A percentile compares a stretch with the other conserved stretches of the same genome.
phyloP scores from a whole-genome alignment of 352 stramenopile species.

The Phytophthora multivora region DNA sequence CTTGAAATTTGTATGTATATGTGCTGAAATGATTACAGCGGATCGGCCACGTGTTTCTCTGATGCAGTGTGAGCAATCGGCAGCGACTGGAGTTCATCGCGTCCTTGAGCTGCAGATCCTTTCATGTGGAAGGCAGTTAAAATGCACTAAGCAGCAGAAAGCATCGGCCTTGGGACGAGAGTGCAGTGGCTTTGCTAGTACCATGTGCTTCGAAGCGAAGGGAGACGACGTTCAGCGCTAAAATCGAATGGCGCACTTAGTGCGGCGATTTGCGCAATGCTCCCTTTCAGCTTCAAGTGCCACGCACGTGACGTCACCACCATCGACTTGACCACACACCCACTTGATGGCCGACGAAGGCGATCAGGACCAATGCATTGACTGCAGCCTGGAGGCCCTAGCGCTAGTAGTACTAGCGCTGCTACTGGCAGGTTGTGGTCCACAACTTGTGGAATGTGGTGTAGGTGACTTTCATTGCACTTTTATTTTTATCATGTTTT shows the following conservation, averaged over 20 bases:
- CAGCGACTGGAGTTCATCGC: neutral
- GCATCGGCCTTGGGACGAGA: neutral
- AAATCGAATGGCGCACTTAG: constrained; percentile 18
- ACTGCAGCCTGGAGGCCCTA: too few species aligned
- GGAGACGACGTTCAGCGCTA: neutral
- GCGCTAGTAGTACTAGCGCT: too few species aligned
- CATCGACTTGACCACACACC: neutral
- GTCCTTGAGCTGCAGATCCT: constrained; percentile 11
- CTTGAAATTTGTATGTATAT: constrained; percentile 7
- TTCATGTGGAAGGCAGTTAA: neutral
- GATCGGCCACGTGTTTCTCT: constrained; percentile 18
- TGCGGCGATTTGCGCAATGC: constrained; percentile 26
- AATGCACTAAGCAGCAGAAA: neutral
- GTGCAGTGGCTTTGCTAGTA: too few species aligned
- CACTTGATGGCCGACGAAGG: neutral
- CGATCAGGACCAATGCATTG: too few species aligned
- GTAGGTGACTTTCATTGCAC: neutral
- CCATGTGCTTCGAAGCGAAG: neutral
- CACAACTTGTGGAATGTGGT: too few species aligned
- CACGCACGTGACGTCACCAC: constrained; percentile 21
- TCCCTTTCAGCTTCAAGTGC: constrained; percentile 24
- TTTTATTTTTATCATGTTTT: constrained; percentile 1
- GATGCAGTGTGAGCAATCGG: constrained; percentile 24
- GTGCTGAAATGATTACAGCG: constrained; percentile 8
- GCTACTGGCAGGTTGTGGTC: too few species aligned